Evolutionary conservation across 2,329 filamentous ascomycete species (phyloP), one percentile per base, ranked within the genome.

Genomic region (Colletotrichum chrysophilum): DNA sequence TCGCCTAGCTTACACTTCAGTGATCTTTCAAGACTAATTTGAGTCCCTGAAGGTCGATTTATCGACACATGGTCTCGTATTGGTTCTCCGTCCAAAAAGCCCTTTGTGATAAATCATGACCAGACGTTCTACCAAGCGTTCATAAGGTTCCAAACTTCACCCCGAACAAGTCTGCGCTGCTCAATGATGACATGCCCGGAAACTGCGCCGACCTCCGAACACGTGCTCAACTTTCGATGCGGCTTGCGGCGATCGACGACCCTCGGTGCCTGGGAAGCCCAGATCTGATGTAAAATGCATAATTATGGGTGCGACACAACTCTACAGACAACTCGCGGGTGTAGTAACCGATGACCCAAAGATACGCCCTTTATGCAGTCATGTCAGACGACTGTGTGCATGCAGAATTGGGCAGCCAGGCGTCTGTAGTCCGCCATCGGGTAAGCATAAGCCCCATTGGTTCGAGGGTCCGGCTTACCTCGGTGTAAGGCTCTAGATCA

Each of bases 1-100:
- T 48, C n/a, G 18, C 12, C 10, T 3, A 48, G n/a, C 43, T 21
- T 48, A 48, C 6, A 4, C 0, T 21, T 48, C 9, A 48, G n/a
- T 21, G 18, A 0, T 12, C 5, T 4, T 12, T 7, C 0, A 8
- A 48, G n/a, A 48, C 43, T 21, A 48, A 7, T 43, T 0, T 48
- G 7, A 0, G 10, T 48, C 3, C 6, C 0, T 48, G 1, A 21
- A 7, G 9, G 3, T 16, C n/a, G 5, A 4, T 1, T 13, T 21
- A 3, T n/a, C 18, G 18, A 43, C 38, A 3, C 18, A 2, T n/a
- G 1, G 8, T 48, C 38, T 12, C 18, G 4, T n/a, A 5, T 0
- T n/a, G 18, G 8, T n/a, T 2, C 13, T 48, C 6, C 18, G 1
- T 13, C 10, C 10, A 48, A 21, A n/a, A 21, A 6, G 10, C 5